Percentiles rank a stretch among this genome's conserved stretches.
Conservation (phyloP, 2,329 filamentous ascomycete genomes). For the Talaromyces amestolkiae region DNA sequence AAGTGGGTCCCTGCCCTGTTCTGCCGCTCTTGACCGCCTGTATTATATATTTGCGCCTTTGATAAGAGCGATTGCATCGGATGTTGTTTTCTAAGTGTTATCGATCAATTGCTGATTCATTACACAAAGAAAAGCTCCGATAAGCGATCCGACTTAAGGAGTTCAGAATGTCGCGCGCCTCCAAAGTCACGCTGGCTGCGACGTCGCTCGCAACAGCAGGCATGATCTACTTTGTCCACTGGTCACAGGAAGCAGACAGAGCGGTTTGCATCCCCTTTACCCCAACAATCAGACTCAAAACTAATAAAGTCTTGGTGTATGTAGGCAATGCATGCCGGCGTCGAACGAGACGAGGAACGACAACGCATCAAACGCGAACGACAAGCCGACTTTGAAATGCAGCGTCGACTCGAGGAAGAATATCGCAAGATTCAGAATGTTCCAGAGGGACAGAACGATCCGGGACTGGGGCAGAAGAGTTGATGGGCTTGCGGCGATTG, state of each 20-base stretch:
- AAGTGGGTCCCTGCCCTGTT: constrained; percentile 8
- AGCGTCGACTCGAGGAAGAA: constrained; percentile 78
- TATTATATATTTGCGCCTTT: background rate
- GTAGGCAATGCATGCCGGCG: constrained; percentile 89
- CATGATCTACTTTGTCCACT: constrained; percentile 85
- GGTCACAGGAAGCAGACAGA: constrained; percentile 79
- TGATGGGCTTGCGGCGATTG: constrained; percentile 21
- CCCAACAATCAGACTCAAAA: background rate
- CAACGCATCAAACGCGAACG: constrained; percentile 86
- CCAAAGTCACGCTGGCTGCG: constrained; percentile 77
- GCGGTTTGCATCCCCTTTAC: constrained; percentile 55
- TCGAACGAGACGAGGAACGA: constrained; percentile 91
- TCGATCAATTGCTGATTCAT: background rate
- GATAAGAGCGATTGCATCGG: background rate
- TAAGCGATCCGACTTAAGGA: background rate
- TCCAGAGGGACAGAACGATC: constrained; percentile 45
- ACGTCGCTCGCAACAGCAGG: constrained; percentile 73
- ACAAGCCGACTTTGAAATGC: constrained; percentile 92
- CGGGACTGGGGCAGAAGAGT: constrained; percentile 24
- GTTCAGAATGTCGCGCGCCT: constrained; percentile 75
- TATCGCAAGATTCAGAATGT: constrained; percentile 88
- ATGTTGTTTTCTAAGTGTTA: background rate
- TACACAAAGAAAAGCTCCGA: no score
- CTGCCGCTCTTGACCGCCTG: constrained; percentile 10
- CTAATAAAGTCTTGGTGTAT: background rate